These are phyloP conservation scores for Cladosporium sp. DNA, from an alignment of 2,329 filamentous ascomycete genomes.

Conservation along the genomic window DNA sequence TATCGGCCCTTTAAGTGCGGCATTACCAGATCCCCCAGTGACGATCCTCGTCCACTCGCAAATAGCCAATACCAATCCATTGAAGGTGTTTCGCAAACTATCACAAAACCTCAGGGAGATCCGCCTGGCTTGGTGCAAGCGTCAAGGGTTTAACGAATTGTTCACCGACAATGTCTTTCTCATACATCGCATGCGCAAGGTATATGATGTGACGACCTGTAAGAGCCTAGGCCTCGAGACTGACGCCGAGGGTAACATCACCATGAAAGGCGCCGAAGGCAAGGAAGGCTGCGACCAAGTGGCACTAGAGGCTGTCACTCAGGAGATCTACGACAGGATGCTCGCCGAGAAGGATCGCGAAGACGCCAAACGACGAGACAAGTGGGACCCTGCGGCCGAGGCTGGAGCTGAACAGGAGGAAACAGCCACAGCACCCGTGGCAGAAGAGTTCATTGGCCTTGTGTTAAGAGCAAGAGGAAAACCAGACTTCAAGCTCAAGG, in stretches of 20 bases:
- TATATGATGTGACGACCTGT: constrained; percentile 78
- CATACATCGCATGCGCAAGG: constrained; percentile 72
- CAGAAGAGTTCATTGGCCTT: constrained; percentile 44
- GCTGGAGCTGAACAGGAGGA: constrained; percentile 28
- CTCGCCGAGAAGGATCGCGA: constrained; percentile 49
- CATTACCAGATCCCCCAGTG: constrained; percentile 53
- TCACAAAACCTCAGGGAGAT: constrained; percentile 69
- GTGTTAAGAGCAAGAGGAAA: constrained; percentile 55
- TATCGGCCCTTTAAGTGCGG: not conserved
- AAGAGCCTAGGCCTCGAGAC: constrained; percentile 64
- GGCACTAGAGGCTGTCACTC: constrained; percentile 77
- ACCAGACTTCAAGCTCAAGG: constrained; percentile 54
- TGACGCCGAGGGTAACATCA: constrained; percentile 43
- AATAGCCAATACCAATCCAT: constrained; percentile 60
- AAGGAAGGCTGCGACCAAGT: constrained; percentile 59
- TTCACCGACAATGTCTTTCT: constrained; percentile 65
- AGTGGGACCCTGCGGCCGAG: constrained; percentile 24
- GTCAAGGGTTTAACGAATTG: constrained; percentile 57
- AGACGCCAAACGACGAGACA: constrained; percentile 21
- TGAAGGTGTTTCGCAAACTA: constrained; percentile 68
- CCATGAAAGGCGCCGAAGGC: constrained; percentile 49
- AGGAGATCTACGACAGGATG: constrained; percentile 59
- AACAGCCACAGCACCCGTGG: constrained; percentile 36
- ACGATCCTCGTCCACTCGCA: constrained; percentile 69
- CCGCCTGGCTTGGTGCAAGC: constrained; percentile 67